Evolutionary conservation across 78 protist species (phyloP).

Genomic region (Cavenderia fasciculata): DNA sequence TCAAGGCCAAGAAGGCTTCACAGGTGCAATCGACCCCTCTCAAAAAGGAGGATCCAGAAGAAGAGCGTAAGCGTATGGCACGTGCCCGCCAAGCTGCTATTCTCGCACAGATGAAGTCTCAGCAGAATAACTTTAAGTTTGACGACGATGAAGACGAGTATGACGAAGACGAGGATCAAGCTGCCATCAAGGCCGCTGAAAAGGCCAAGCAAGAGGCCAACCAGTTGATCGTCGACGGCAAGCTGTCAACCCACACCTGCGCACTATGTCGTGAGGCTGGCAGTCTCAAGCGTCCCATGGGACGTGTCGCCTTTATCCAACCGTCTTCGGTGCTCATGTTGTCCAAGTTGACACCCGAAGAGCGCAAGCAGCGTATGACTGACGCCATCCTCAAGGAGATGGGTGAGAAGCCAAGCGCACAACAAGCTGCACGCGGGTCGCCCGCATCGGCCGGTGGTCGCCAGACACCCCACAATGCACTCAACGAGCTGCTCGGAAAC

Average conservation of each 20-base stretch:
- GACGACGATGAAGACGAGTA: conserved; percentile 68
- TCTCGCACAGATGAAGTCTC: conserved; percentile 76
- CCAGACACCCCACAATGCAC: conserved; percentile 9
- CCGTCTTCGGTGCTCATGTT: conserved; percentile 49
- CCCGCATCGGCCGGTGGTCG: too few species aligned
- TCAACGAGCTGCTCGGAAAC: conserved; percentile 23
- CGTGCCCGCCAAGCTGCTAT: conserved; percentile 71
- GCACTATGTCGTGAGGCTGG: conserved; percentile 74
- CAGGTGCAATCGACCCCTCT: conserved; percentile 2
- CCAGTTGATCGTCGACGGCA: conserved; percentile 52
- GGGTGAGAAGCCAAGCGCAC: neutral
- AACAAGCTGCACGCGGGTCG: neutral
- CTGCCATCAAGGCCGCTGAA: neutral
- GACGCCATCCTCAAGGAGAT: conserved; percentile 40
- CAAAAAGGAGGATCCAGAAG: conserved; percentile 59
- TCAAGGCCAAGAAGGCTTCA: conserved; percentile 63
- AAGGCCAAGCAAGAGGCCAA: conserved; percentile 9
- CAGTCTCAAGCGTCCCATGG: conserved; percentile 64
- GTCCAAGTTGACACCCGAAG: conserved; percentile 55
- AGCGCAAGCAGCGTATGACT: conserved; percentile 56
- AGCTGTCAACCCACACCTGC: conserved; percentile 20
- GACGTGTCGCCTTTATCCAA: conserved; percentile 70
- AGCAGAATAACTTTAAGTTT: conserved; percentile 73
- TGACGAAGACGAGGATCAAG: conserved; percentile 34
- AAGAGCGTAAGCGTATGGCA: conserved; percentile 56